These are phyloP conservation scores for Geranium brycei DNA, from an alignment of 345 rosid genomes.

Conservation along the genomic window DNA sequence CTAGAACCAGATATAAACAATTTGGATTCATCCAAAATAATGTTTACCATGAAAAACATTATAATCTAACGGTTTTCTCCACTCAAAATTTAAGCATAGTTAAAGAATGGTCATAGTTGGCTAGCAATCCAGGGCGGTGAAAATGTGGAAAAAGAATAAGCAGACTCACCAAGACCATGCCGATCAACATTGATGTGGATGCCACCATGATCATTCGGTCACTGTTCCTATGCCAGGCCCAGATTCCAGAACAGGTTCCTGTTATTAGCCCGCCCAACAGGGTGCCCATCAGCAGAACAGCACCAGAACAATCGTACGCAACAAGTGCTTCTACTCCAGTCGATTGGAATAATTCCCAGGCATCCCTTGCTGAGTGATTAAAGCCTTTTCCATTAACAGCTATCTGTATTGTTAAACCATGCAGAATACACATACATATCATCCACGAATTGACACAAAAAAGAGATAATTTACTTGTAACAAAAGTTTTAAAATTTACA, in stretches of 20 bases:
- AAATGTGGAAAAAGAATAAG: background rate
- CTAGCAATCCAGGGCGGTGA: background rate
- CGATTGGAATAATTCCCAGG: slow-evolving; percentile 94
- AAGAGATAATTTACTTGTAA: background rate
- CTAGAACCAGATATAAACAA: slow-evolving; percentile 19
- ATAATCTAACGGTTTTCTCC: too few relatives aligned
- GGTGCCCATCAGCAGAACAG: slow-evolving; percentile 82
- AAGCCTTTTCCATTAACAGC: slow-evolving; percentile 90
- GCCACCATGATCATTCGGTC: slow-evolving; percentile 75
- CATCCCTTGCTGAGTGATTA: slow-evolving; percentile 89
- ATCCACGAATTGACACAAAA: background rate
- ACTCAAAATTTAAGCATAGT: too few relatives aligned
- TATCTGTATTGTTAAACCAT: slow-evolving; percentile 28
- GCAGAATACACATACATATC: background rate
- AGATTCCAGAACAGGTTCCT: slow-evolving; percentile 73
- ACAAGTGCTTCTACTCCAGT: slow-evolving; percentile 96
- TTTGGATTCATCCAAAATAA: background rate
- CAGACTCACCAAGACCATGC: slow-evolving; percentile 76
- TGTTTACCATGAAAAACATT: too few relatives aligned
- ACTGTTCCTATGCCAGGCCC: slow-evolving; percentile 61
- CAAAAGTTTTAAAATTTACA: background rate
- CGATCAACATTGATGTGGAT: slow-evolving; percentile 89
- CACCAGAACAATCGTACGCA: slow-evolving; percentile 94
- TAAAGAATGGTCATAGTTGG: too few relatives aligned
- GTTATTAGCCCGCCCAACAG: slow-evolving; percentile 80